Percentiles rank a stretch among this genome's conserved stretches.
phyloP scores from a whole-genome alignment of 1,284 basidiomycete species.

The Bjerkandera adusta region DNA sequence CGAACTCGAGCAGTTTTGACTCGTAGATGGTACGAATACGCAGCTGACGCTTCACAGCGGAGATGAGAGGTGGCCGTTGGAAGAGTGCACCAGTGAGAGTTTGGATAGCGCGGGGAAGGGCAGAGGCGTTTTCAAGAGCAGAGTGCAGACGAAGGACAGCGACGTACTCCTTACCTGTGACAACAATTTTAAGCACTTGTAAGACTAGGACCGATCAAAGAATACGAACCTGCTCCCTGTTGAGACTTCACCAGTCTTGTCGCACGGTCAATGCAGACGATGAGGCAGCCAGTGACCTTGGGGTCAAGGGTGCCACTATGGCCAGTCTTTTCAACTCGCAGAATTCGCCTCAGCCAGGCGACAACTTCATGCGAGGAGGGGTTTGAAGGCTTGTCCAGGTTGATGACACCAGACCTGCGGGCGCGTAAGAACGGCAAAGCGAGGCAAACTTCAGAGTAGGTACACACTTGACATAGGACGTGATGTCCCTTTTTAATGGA shows the following conservation, averaged over 20 bases:
- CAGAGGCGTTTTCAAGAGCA: slow-evolving; percentile 75
- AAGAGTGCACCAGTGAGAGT: slow-evolving; percentile 98
- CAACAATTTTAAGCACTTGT: background rate
- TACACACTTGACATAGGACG: slow-evolving; percentile 83
- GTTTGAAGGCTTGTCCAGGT: slow-evolving; percentile 99
- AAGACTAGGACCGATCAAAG: background rate
- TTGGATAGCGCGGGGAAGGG: slow-evolving; percentile 91
- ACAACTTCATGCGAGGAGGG: slow-evolving; percentile 99
- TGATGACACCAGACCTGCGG: slow-evolving; percentile 92
- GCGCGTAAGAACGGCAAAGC: slow-evolving; percentile 6
- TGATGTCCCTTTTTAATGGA: slow-evolving; percentile 92
- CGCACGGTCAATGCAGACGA: slow-evolving; percentile 99
- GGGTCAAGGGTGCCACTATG: slow-evolving; percentile 98
- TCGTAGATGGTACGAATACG: slow-evolving; percentile 98
- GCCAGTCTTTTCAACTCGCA: slow-evolving; percentile 97
- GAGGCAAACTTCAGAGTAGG: background rate
- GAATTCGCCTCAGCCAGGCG: slow-evolving; percentile 95
- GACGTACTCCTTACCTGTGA: slow-evolving; percentile 95
- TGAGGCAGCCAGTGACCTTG: slow-evolving; percentile 98
- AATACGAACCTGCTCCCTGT: slow-evolving; percentile 80
- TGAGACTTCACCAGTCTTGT: slow-evolving; percentile 99
- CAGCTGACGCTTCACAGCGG: slow-evolving; percentile 98
- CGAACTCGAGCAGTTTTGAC: slow-evolving; percentile 95
- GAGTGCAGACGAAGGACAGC: slow-evolving; percentile 94
- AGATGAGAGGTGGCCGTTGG: slow-evolving; percentile 98